A percentile compares a stretch with the other conserved stretches of the same genome.
Evolutionary conservation across 2,329 filamentous ascomycete genomes (phyloP).

Genomic region (Botrytis galanthina): DNA sequence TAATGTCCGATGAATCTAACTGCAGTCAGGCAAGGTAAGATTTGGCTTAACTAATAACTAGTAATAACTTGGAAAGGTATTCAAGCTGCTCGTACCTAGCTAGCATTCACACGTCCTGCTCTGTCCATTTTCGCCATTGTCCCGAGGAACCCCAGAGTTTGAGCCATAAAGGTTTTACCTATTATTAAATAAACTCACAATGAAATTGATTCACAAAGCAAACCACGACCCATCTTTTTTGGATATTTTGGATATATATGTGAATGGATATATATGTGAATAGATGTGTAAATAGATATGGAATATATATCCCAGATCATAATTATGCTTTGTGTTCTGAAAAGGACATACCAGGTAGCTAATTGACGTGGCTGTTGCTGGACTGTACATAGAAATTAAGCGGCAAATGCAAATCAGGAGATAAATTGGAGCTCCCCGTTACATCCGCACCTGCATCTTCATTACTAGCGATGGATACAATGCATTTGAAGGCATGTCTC

Average conservation of each 20-base stretch:
- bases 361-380: conserved; percentile 8
- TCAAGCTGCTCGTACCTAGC: too few species aligned
- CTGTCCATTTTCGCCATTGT: background rate
- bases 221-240: background rate
- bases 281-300: background rate
- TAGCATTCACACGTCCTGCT: background rate
- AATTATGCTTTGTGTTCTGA: background rate
- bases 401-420: conserved; percentile 11
- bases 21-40: background rate
- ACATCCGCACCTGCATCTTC: conserved; percentile 10
- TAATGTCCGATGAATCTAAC: background rate
- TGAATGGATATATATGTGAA: background rate
- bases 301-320: background rate
- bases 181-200: background rate
- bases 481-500: background rate
- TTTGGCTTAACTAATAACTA: background rate
- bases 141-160: background rate
- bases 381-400: background rate
- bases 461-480: background rate
- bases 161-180: background rate
- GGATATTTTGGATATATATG: background rate
- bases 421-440: background rate
- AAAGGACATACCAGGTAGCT: background rate
- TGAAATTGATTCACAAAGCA: conserved; percentile 6
- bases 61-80: too few species aligned